Percentiles rank a stretch among this genome's conserved stretches.
Conservation (phyloP, 768 basidiomycete species). For the Phylloporus sp. region DNA sequence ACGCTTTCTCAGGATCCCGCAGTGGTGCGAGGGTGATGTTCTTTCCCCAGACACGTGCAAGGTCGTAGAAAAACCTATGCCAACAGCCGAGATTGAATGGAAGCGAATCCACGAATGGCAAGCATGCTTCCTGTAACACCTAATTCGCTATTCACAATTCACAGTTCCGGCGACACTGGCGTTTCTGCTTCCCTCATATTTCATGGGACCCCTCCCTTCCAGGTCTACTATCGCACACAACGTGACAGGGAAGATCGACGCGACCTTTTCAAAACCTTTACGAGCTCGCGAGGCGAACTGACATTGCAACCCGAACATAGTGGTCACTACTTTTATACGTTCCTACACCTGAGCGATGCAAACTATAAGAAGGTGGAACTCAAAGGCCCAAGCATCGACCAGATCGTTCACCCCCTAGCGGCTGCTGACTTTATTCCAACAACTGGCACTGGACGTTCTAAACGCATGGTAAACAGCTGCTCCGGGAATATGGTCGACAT, state of each 20-base stretch:
- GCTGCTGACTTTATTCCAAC: conserved; percentile 62
- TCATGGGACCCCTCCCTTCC: conserved; percentile 86
- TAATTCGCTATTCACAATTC: background rate
- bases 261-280: conserved; percentile 56
- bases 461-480: conserved; percentile 66
- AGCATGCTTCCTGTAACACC: conserved; percentile 1
- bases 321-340: conserved; percentile 83
- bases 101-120: conserved; percentile 89
- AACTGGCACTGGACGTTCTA: conserved; percentile 39
- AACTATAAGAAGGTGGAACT: conserved; percentile 78
- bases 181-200: conserved; percentile 83
- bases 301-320: conserved; percentile 83
- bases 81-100: conserved; percentile 84
- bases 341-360: conserved; percentile 72
- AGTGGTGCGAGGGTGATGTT: conserved; percentile 79
- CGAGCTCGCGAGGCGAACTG: conserved; percentile 72
- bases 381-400: conserved; percentile 73
- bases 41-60: conserved; percentile 76
- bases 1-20: conserved; percentile 4
- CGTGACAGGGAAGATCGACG: conserved; percentile 61
- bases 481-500: conserved; percentile 70
- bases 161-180: conserved; percentile 85
- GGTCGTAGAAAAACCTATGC: conserved; percentile 69
- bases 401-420: conserved; percentile 86
- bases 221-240: conserved; percentile 71